Percentiles rank a stretch among this genome's conserved stretches.
These are phyloP conservation scores for Pistacia vera DNA, from an alignment of 345 rosid species.

Conservation along the genomic window DNA sequence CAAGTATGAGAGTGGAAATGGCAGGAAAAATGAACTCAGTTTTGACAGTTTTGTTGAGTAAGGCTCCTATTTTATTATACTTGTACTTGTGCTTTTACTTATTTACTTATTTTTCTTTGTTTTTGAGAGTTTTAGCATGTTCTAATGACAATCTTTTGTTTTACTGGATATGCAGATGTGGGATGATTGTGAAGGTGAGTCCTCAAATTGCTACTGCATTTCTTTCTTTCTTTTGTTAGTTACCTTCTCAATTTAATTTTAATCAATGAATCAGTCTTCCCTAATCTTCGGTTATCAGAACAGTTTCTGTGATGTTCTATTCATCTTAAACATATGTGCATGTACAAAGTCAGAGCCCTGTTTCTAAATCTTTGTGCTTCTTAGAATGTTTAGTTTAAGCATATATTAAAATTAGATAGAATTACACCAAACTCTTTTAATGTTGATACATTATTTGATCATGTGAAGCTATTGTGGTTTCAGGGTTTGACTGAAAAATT, in stretches of 20 bases:
- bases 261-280: neutral
- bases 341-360: too few species aligned
- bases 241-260: neutral
- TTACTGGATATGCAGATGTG: conserved; percentile 53
- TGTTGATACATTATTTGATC: neutral
- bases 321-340: too few species aligned
- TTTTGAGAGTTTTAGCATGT: neutral
- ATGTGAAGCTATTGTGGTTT: conserved; percentile 5
- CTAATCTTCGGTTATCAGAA: neutral
- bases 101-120: neutral
- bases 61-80: conserved; percentile 23
- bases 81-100: neutral
- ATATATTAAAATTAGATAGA: neutral
- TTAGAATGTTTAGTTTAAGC: too few species aligned
- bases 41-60: conserved; percentile 73
- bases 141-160: neutral
- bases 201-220: neutral
- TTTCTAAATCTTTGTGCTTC: too few species aligned
- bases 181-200: conserved; percentile 73
- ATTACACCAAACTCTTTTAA: neutral
- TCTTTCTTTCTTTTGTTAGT: neutral
- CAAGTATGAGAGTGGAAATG: conserved; percentile 54
- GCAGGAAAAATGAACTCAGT: conserved; percentile 42
- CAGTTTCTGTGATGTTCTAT: neutral
- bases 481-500: conserved; percentile 78